Conservation (phyloP, 768 basidiomycete species). For the Pholiota conissans region DNA sequence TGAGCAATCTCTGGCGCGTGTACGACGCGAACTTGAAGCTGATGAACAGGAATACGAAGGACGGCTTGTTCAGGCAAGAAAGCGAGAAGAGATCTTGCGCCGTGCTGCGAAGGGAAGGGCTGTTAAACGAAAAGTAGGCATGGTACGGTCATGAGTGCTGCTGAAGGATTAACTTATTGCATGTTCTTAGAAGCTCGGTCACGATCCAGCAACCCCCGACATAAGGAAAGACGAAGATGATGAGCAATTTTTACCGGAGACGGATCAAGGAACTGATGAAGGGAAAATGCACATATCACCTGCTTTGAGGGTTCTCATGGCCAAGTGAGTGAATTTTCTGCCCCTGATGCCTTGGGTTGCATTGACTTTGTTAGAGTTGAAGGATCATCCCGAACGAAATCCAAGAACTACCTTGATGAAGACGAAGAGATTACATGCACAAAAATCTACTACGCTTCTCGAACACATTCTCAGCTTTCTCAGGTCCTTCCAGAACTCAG, state of each 20-base stretch:
- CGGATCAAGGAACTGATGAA: constrained; percentile 36
- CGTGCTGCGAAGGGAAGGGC: constrained; percentile 56
- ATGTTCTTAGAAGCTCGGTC: constrained; percentile 3
- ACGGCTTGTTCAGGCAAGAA: constrained; percentile 57
- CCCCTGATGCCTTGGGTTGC: not conserved
- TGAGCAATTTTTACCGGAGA: constrained; percentile 72
- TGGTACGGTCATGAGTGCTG: not conserved
- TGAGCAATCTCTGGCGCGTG: constrained; percentile 65
- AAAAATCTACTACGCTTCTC: constrained; percentile 91
- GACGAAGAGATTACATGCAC: constrained; percentile 61
- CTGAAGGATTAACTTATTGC: not conserved
- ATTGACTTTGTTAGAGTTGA: constrained; percentile 27
- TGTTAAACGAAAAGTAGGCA: constrained; percentile 55
- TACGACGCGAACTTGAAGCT: constrained; percentile 64
- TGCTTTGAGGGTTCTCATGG: constrained; percentile 78
- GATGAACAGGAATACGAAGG: constrained; percentile 66
- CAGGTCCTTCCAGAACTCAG: constrained; percentile 86
- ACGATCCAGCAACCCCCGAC: constrained; percentile 1
- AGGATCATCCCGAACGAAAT: constrained; percentile 23
- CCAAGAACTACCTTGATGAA: constrained; percentile 17
- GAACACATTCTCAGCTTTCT: constrained; percentile 94
- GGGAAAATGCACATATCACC: constrained; percentile 66
- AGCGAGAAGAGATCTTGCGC: constrained; percentile 58
- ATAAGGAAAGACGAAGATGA: constrained; percentile 47
- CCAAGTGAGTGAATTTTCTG: constrained; percentile 46